Conservation (phyloP, 106 monocot species). For the Platanthera zijinensis region DNA sequence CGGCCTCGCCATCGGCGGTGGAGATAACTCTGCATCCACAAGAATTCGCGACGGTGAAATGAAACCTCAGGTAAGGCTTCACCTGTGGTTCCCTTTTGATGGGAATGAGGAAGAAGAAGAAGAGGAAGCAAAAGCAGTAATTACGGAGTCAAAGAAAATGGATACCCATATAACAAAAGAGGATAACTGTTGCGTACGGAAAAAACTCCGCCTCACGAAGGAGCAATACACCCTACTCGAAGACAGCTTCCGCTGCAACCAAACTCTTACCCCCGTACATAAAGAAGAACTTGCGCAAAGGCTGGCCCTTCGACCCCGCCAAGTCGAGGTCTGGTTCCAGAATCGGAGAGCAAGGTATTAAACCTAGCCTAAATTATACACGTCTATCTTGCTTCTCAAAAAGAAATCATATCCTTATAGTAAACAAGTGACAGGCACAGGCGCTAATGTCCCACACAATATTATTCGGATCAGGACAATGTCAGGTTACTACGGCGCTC, state of each 20-base stretch:
- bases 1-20: slow-evolving; percentile 30
- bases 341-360: slow-evolving; percentile 42
- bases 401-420: too few species aligned
- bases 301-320: slow-evolving; percentile 26
- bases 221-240: slow-evolving; percentile 50
- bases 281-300: slow-evolving; percentile 23
- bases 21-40: not conserved
- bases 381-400: not conserved
- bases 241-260: slow-evolving; percentile 31
- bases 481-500: too few species aligned
- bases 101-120: slow-evolving; percentile 11
- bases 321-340: slow-evolving; percentile 53
- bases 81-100: slow-evolving; percentile 16
- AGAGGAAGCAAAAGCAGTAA: slow-evolving; percentile 6
- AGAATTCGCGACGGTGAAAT: not conserved
- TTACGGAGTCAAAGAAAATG: not conserved
- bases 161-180: not conserved
- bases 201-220: slow-evolving; percentile 44
- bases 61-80: slow-evolving; percentile 6
- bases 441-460: too few species aligned
- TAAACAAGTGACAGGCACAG: too few species aligned
- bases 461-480: too few species aligned
- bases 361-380: not conserved
- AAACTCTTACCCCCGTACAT: slow-evolving; percentile 38
- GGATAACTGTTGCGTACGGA: slow-evolving; percentile 13